Conservation (phyloP, 495 filamentous ascomycete genomes). For the Collariella sp. region DNA sequence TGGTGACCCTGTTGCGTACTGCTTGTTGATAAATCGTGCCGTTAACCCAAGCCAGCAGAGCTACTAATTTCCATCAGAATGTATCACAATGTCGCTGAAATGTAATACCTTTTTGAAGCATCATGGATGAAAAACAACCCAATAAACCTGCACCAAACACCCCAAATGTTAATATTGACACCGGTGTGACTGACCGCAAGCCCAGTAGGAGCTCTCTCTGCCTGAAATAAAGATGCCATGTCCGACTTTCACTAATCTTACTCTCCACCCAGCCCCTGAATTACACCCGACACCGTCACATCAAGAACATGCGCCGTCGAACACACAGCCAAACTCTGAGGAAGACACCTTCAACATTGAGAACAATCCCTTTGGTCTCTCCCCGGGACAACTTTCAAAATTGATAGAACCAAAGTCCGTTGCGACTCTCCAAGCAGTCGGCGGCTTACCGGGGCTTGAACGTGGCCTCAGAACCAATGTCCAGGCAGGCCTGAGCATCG, state of each 20-base stretch:
- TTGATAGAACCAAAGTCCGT: conserved; percentile 63
- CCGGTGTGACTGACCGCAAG: background rate
- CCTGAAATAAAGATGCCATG: too few relatives aligned
- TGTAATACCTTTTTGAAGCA: too few relatives aligned
- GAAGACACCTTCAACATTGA: conserved; percentile 52
- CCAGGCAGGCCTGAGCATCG: conserved; percentile 51
- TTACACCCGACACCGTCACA: background rate
- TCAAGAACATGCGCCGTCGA: too few relatives aligned
- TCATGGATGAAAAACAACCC: background rate
- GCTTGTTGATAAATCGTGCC: too few relatives aligned
- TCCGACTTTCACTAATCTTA: too few relatives aligned
- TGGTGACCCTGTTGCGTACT: too few relatives aligned
- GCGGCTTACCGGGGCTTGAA: conserved; percentile 56
- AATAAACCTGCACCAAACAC: background rate
- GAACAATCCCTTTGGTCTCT: conserved; percentile 59
- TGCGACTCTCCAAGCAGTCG: conserved; percentile 55
- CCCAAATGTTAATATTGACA: background rate
- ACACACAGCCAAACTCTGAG: conserved; percentile 46
- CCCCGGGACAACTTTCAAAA: conserved; percentile 60
- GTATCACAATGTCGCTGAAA: too few relatives aligned
- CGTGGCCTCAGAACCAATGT: conserved; percentile 56
- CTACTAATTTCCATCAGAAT: too few relatives aligned
- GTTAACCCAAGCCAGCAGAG: too few relatives aligned
- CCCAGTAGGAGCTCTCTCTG: background rate
- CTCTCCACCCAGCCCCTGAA: too few relatives aligned